These are phyloP conservation scores for Graphium sp. DNA, from an alignment of 2,329 filamentous ascomycete genomes.

Conservation along the genomic window DNA sequence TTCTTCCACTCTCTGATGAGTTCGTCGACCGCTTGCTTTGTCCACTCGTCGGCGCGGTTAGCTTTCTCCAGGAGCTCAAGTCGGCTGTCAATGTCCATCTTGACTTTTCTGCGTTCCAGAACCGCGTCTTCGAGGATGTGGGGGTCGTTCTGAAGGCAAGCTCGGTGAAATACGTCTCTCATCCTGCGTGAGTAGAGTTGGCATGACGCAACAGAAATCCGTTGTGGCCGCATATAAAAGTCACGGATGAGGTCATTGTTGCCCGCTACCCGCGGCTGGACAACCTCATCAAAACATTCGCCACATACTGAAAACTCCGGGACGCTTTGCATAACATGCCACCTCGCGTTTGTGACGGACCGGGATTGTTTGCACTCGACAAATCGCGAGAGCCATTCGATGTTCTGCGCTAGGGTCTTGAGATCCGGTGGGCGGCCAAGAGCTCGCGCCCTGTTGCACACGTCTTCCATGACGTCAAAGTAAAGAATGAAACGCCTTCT, in stretches of 20 bases:
- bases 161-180: conserved; percentile 53
- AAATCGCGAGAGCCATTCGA: conserved; percentile 38
- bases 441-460: conserved; percentile 31
- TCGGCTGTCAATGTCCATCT: conserved; percentile 39
- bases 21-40: conserved; percentile 24
- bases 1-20: conserved; percentile 38
- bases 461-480: conserved; percentile 42
- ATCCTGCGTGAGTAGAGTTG: conserved; percentile 71
- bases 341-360: conserved; percentile 43
- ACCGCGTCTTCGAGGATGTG: conserved; percentile 41
- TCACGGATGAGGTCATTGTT: conserved; percentile 40
- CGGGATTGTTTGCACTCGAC: conserved; percentile 50
- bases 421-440: conserved; percentile 35
- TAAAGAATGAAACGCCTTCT: conserved; percentile 39
- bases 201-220: conserved; percentile 41
- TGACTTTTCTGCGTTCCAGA: conserved; percentile 40
- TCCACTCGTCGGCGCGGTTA: conserved; percentile 17
- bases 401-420: conserved; percentile 47
- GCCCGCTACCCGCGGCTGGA: conserved; percentile 48
- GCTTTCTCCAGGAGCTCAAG: conserved; percentile 23
- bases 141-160: conserved; percentile 48
- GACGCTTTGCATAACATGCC: conserved; percentile 63
- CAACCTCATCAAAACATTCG: conserved; percentile 68
- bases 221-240: conserved; percentile 45
- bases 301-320: conserved; percentile 72